Conservation (phyloP, 192 early-diverging fungal species). For the Linnemannia hyalina region DNA sequence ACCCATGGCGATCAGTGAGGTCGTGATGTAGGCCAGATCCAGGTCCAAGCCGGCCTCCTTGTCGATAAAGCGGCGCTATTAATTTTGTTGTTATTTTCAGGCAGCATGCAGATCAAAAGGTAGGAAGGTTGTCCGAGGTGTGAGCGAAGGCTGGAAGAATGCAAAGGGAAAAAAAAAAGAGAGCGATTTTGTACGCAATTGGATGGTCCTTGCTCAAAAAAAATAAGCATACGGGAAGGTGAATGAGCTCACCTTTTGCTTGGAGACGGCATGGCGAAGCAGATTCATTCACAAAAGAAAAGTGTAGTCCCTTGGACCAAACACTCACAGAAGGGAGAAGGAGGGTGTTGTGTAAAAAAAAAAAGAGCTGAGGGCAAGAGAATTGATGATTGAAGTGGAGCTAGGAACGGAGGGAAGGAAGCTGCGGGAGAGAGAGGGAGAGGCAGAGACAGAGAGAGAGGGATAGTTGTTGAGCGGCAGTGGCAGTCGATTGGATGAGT, state of each 20-base stretch:
- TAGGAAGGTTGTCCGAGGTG: background rate
- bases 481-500: background rate
- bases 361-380: background rate
- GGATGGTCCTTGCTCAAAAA: background rate
- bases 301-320: background rate
- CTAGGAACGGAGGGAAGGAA: background rate
- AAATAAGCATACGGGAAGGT: background rate
- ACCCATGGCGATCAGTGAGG: conserved; percentile 68
- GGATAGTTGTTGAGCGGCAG: too few species aligned
- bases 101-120: background rate
- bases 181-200: background rate
- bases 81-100: background rate
- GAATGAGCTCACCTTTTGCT: conserved; percentile 40
- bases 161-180: background rate
- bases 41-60: conserved; percentile 62
- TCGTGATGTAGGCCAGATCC: conserved; percentile 61
- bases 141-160: background rate
- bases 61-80: conserved; percentile 54
- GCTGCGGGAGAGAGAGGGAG: background rate
- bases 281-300: conserved; percentile 31
- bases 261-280: conserved; percentile 51
- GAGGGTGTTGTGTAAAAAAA: background rate
- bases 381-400: background rate
- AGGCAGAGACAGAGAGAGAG: too few species aligned
- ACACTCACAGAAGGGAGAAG: background rate